These are phyloP conservation scores for Orbilia blumenaviensis DNA, from an alignment of 2,329 filamentous ascomycete genomes.

Conservation along the genomic window DNA sequence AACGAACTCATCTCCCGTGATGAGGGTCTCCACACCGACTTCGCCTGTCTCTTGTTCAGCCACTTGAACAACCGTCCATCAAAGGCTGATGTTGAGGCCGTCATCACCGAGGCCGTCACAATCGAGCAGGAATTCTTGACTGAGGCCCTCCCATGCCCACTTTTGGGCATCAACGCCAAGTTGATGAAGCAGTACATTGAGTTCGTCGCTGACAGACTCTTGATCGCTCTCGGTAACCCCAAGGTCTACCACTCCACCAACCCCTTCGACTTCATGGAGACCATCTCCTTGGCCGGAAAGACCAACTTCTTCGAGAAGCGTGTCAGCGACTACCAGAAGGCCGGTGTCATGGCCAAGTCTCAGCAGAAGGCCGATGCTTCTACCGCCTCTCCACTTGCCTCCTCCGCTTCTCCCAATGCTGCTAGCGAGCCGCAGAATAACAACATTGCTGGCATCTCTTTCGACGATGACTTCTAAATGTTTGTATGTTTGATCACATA, in stretches of 20 bases:
- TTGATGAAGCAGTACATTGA: conserved; percentile 99
- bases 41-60: conserved; percentile 96
- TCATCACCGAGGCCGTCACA: conserved; percentile 90
- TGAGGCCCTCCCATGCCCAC: conserved; percentile 88
- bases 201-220: conserved; percentile 95
- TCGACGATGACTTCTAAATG: conserved; percentile 94
- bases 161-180: conserved; percentile 96
- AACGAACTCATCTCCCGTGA: conserved; percentile 99
- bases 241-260: conserved; percentile 93
- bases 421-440: conserved; percentile 66
- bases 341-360: conserved; percentile 94
- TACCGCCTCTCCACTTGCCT: conserved; percentile 60
- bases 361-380: conserved; percentile 71
- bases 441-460: conserved; percentile 82
- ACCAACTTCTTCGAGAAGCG: conserved; percentile 99
- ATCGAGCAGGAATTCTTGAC: conserved; percentile 99
- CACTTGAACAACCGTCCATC: conserved; percentile 91
- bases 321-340: conserved; percentile 99
- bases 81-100: conserved; percentile 80
- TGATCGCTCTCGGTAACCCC: conserved; percentile 89
- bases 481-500: too few relatives aligned
- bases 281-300: conserved; percentile 98
- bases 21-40: conserved; percentile 99
- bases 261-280: conserved; percentile 99
- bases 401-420: conserved; percentile 63